Conservation (phyloP, 495 filamentous ascomycete species). For the Evernia prunastri region DNA sequence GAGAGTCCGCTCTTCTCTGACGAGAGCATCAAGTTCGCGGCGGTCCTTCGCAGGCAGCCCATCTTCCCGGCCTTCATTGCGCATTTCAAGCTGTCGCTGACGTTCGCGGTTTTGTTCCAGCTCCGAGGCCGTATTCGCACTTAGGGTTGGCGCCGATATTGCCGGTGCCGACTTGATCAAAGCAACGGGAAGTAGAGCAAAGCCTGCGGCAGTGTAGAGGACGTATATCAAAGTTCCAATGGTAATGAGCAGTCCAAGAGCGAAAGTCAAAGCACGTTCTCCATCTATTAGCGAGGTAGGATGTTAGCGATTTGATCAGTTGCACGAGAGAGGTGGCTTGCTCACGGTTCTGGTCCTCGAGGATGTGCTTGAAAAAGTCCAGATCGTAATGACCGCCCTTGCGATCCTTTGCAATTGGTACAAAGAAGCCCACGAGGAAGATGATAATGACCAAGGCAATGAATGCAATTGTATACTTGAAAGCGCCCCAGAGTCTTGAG, state of each 20-base stretch:
- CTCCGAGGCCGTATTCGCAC: slow-evolving; percentile 66
- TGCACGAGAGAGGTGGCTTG: neutral
- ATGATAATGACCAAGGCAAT: slow-evolving; percentile 70
- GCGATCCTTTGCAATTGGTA: slow-evolving; percentile 62
- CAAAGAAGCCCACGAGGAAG: slow-evolving; percentile 89
- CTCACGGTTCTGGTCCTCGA: slow-evolving; percentile 69
- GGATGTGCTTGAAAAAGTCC: slow-evolving; percentile 83
- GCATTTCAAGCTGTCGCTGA: slow-evolving; percentile 81
- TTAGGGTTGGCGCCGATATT: slow-evolving; percentile 67
- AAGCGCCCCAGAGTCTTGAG: slow-evolving; percentile 66
- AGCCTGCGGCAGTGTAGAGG: slow-evolving; percentile 79
- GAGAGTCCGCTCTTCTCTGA: slow-evolving; percentile 85
- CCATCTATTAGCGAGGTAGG: slow-evolving; percentile 50
- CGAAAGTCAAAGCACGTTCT: slow-evolving; percentile 86
- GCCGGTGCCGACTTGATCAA: slow-evolving; percentile 86
- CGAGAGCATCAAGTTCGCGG: slow-evolving; percentile 77
- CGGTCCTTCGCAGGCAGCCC: slow-evolving; percentile 77
- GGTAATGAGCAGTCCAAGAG: slow-evolving; percentile 74
- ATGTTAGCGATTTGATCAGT: slow-evolving; percentile 22
- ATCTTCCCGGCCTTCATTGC: slow-evolving; percentile 67
- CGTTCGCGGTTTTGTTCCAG: slow-evolving; percentile 83
- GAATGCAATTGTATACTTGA: slow-evolving; percentile 88
- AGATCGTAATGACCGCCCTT: slow-evolving; percentile 60
- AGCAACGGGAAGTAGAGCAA: slow-evolving; percentile 81
- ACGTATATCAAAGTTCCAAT: slow-evolving; percentile 79